Conservation (phyloP, 371 early-diverging fungal genomes). For the Smittium mucronatum region DNA sequence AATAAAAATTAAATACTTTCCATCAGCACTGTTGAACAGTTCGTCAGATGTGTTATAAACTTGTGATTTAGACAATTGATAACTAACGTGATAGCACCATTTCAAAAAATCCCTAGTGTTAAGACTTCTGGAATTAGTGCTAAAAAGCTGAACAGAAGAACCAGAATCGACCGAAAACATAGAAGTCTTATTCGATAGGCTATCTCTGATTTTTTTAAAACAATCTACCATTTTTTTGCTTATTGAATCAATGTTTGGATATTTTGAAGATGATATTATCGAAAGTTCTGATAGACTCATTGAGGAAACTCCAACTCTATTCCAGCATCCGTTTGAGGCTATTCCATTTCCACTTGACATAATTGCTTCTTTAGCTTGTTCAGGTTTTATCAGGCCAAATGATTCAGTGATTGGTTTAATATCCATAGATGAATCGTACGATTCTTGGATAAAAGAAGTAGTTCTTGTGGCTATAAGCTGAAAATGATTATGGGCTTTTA, state of each 20-base stretch:
- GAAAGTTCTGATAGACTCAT: neutral
- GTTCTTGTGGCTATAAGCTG: slow-evolving; percentile 87
- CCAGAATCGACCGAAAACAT: neutral
- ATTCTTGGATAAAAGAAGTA: neutral
- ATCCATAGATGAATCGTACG: neutral
- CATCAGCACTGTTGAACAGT: slow-evolving; percentile 8
- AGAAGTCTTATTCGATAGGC: no score
- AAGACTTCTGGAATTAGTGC: slow-evolving; percentile 11
- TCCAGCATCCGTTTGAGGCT: slow-evolving; percentile 1
- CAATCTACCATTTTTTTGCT: slow-evolving; percentile 3
- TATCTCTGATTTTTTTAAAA: neutral
- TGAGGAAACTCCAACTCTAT: neutral
- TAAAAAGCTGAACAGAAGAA: neutral
- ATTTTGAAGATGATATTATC: neutral
- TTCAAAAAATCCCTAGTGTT: slow-evolving; percentile 28
- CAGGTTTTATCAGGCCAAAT: neutral
- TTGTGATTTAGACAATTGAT: neutral
- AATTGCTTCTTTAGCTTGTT: neutral
- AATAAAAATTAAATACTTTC: slow-evolving; percentile 37
- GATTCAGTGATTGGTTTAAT: neutral
- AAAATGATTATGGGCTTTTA: slow-evolving; percentile 84
- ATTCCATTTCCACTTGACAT: neutral
- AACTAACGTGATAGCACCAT: slow-evolving; percentile 24
- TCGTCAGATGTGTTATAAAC: neutral
- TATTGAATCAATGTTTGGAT: neutral